Percentiles rank a stretch among this genome's conserved stretches.
Evolutionary conservation across 192 early-diverging fungal genomes (phyloP).

Genomic region (Coemansia interrupta): DNA sequence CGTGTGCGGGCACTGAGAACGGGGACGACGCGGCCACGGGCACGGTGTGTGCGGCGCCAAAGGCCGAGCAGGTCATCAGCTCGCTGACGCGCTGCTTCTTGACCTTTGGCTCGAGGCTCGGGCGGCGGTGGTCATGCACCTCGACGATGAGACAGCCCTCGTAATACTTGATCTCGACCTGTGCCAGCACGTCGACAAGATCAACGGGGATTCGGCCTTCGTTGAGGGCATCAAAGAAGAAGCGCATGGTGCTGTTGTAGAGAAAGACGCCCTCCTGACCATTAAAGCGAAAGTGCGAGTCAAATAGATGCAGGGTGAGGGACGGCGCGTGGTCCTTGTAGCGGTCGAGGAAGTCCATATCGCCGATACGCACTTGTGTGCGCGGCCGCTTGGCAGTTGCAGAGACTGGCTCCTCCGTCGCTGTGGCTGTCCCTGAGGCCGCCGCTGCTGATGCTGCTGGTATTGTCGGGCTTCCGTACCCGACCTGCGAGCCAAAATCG

Average conservation of each 20-base stretch:
- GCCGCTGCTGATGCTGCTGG: background rate
- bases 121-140: conserved; percentile 63
- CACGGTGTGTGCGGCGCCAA: conserved; percentile 2
- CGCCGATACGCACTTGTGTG: conserved; percentile 29
- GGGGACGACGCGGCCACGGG: background rate
- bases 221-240: conserved; percentile 54
- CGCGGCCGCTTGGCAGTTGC: conserved; percentile 18
- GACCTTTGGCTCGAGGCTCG: conserved; percentile 25
- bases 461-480: conserved; percentile 12
- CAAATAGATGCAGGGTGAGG: conserved; percentile 62
- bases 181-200: conserved; percentile 64
- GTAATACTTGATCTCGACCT: conserved; percentile 51
- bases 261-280: conserved; percentile 54
- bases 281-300: conserved; percentile 74
- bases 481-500: conserved; percentile 28
- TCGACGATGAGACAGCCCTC: conserved; percentile 68
- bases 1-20: background rate
- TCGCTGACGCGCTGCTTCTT: conserved; percentile 27
- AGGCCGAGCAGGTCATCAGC: conserved; percentile 33
- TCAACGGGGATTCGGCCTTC: conserved; percentile 60
- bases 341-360: conserved; percentile 33
- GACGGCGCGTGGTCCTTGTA: conserved; percentile 58
- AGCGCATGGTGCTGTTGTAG: conserved; percentile 51
- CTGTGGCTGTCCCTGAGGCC: background rate
- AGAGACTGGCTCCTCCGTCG: background rate